phyloP scores from a whole-genome alignment of 2,329 filamentous ascomycete species.

The Talaromyces sp. region DNA sequence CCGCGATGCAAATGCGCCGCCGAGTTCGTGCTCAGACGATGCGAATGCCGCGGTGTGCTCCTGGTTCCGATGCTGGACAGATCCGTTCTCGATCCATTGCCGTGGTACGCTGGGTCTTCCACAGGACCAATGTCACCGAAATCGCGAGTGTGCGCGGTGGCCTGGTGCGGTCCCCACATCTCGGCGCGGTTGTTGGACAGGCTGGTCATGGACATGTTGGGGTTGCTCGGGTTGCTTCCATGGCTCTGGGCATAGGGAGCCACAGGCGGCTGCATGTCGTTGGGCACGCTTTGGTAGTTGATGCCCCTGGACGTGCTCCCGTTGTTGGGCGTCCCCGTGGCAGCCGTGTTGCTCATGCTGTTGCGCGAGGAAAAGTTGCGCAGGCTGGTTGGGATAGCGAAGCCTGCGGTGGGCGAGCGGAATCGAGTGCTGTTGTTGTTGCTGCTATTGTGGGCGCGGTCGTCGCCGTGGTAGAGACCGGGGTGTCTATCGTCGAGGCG shows the following conservation, averaged over 20 bases:
- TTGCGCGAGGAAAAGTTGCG: constrained; percentile 11
- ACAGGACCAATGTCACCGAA: constrained; percentile 12
- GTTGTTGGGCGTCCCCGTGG: constrained; percentile 2
- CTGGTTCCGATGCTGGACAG: constrained; percentile 3
- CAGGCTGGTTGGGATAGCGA: constrained; percentile 13
- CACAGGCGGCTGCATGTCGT: neutral
- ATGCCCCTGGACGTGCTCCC: neutral
- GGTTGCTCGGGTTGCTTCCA: neutral
- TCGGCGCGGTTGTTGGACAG: constrained; percentile 1
- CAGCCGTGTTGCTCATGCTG: constrained; percentile 4
- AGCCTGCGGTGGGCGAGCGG: constrained; percentile 14
- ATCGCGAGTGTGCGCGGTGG: constrained; percentile 9
- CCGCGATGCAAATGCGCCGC: neutral
- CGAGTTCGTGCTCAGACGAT: constrained; percentile 3
- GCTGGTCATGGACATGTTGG: constrained; percentile 10
- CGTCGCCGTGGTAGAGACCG: constrained; percentile 26
- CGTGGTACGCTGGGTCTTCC: constrained; percentile 6
- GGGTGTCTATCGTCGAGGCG: constrained; percentile 62
- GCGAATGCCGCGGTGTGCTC: constrained; percentile 1
- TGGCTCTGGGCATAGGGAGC: neutral
- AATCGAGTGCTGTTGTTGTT: neutral
- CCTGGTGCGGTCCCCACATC: constrained; percentile 16
- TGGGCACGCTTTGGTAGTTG: neutral
- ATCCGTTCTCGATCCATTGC: constrained; percentile 8
- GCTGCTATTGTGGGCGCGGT: constrained; percentile 10